phyloP scores from a whole-genome alignment of 208 protist species.

The Borovskyia barvae region DNA sequence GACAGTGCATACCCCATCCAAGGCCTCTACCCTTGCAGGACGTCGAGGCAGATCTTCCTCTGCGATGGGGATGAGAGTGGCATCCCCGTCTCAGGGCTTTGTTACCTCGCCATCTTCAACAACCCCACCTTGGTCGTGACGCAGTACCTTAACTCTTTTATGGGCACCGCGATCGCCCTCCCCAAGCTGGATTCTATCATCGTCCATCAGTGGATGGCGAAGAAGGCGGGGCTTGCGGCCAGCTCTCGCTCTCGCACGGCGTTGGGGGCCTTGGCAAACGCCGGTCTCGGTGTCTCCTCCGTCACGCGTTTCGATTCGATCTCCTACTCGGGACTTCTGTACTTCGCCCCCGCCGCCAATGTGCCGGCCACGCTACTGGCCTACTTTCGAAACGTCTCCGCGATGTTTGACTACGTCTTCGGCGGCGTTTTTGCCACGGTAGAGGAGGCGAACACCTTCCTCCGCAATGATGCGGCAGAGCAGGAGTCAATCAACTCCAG shows the following conservation, averaged over 20 bases:
- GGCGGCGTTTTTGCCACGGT: constrained; percentile 64
- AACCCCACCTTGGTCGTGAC: constrained; percentile 6
- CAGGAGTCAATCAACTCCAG: constrained; percentile 11
- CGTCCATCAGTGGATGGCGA: constrained; percentile 60
- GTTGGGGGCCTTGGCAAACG: constrained; percentile 26
- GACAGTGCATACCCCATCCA: constrained; percentile 24
- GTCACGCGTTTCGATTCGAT: constrained; percentile 54
- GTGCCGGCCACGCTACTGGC: constrained; percentile 32
- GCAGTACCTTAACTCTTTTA: constrained; percentile 24
- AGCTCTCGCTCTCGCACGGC: constrained; percentile 14
- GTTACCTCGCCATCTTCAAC: constrained; percentile 14
- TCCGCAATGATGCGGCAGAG: constrained; percentile 15
- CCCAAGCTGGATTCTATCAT: constrained; percentile 58
- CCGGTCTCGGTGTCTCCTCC: constrained; percentile 31
- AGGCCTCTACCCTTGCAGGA: constrained; percentile 20
- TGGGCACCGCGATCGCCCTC: constrained; percentile 20
- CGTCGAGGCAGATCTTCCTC: not conserved
- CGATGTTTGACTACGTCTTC: constrained; percentile 55
- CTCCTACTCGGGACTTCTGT: constrained; percentile 44
- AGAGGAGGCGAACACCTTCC: constrained; percentile 38
- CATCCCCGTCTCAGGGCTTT: constrained; percentile 44
- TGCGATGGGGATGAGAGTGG: constrained; percentile 33
- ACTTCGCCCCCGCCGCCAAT: constrained; percentile 55
- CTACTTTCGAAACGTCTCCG: constrained; percentile 27
- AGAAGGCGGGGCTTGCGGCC: constrained; percentile 30